Base-by-base conservation (phyloP, 2,329 filamentous ascomycete species). In the Paracorniculantispora psalliotae region DNA sequence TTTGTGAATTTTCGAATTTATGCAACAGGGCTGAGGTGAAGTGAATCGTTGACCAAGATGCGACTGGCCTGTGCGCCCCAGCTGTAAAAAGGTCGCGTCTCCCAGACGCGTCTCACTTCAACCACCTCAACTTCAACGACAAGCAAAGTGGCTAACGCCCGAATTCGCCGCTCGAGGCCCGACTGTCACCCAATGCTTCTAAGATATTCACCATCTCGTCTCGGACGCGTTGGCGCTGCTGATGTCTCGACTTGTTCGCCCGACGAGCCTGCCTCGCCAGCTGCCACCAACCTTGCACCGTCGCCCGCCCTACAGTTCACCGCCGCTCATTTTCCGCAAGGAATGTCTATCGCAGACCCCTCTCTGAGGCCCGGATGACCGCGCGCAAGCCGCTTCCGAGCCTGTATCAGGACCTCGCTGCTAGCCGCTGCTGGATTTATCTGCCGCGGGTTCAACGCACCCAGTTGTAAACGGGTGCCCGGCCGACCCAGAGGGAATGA, bases 221-320 rank as follows among this genome's bases (percentile, higher is more conserved):
- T 63, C 60, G 43, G 63, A 63, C 55, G 55, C 47, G 25, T 39
- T 56, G 61, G 19, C 49, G n/a, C 49, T 55, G 15, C 47, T 60
- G 44, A 39, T 49, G 52, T 21, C 28, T 47, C 53, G 33, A 57
- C 43, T 57, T 48, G 44, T 57, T 57, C 54, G 33, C 17, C 30
- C 15, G 39, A 19, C 25, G 26, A 21, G 13, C 6, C 15, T 3
- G 4, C 30, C 73, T 79, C 80, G 80, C 81, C 83, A 78, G 74
- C 65, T 65, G 63, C 63, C 64, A 57, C 61, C 46, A 57, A 35
- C 56, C n/a, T 57, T 80, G 88, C 90, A 89, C 81, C 77, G 78
- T 58, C 85, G 85, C 89, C 87, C 87, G 85, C 88, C 83, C 79
- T 72, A 88, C 81, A 91, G 90, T 91, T 83, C 82, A 87, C 87